These are phyloP conservation scores for Paraphaeosphaeria minitans DNA, from an alignment of 2,329 filamentous ascomycete species.

Conservation along the genomic window DNA sequence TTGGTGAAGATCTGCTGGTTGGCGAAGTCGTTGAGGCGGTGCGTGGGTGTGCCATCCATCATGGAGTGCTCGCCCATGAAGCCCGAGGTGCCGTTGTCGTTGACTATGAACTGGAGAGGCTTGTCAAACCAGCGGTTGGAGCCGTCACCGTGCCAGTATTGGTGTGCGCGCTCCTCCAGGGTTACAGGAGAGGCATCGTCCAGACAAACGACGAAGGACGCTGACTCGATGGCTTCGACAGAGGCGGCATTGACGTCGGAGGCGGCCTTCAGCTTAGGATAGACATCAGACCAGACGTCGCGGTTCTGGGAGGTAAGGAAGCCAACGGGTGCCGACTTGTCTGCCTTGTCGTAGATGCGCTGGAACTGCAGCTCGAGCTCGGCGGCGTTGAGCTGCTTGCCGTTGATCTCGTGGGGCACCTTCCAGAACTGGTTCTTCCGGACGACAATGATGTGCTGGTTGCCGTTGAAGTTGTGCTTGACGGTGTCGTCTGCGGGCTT, in stretches of 20 bases:
- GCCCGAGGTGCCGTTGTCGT: conserved; percentile 95
- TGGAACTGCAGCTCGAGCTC: conserved; percentile 92
- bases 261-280: conserved; percentile 70
- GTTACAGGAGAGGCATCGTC: conserved; percentile 92
- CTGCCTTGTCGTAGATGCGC: conserved; percentile 78
- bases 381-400: conserved; percentile 82
- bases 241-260: conserved; percentile 77
- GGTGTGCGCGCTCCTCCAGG: conserved; percentile 89
- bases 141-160: conserved; percentile 98
- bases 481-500: conserved; percentile 80
- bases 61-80: conserved; percentile 99
- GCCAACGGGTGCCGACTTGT: conserved; percentile 76
- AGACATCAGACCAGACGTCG: conserved; percentile 83
- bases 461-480: conserved; percentile 74
- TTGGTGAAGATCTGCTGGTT: conserved; percentile 92
- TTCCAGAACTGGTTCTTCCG: conserved; percentile 99
- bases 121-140: conserved; percentile 98
- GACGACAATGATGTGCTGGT: conserved; percentile 88
- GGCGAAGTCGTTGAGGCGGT: conserved; percentile 93
- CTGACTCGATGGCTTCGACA: conserved; percentile 81
- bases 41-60: conserved; percentile 99
- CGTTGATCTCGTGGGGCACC: conserved; percentile 78
- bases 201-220: conserved; percentile 89
- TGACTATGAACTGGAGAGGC: conserved; percentile 95
- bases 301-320: conserved; percentile 89